A percentile compares a stretch with the other conserved stretches of the same genome.
These are phyloP conservation scores for Penicillium sp. DNA, from an alignment of 2,329 filamentous ascomycete species.

Conservation along the genomic window DNA sequence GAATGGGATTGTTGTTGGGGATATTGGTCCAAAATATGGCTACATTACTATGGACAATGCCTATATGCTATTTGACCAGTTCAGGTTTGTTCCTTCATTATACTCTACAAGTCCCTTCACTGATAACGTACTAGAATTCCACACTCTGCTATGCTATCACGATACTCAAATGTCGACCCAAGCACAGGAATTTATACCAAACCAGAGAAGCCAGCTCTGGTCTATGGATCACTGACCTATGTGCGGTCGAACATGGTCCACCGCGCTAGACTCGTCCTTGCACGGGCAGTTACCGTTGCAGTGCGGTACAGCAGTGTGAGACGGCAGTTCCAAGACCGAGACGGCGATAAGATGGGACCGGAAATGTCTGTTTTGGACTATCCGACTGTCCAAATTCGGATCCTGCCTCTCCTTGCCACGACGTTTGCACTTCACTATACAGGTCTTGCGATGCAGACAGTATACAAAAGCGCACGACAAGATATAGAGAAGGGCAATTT, in stretches of 20 bases:
- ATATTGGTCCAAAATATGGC: slow-evolving; percentile 56
- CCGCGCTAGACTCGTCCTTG: slow-evolving; percentile 52
- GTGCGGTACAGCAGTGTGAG: slow-evolving; percentile 51
- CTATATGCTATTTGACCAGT: slow-evolving; percentile 53
- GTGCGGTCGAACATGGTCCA: slow-evolving; percentile 45
- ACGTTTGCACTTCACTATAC: slow-evolving; percentile 51
- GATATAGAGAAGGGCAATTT: slow-evolving; percentile 51
- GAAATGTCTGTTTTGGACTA: slow-evolving; percentile 53
- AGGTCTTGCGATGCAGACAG: slow-evolving; percentile 47
- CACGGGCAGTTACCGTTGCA: slow-evolving; percentile 53
- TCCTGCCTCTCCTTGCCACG: slow-evolving; percentile 53
- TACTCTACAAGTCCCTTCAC: not conserved
- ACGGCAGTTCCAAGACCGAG: slow-evolving; percentile 51
- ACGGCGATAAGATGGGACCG: slow-evolving; percentile 48
- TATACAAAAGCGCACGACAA: slow-evolving; percentile 47
- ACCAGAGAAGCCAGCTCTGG: slow-evolving; percentile 48
- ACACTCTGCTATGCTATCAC: slow-evolving; percentile 49
- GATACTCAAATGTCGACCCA: slow-evolving; percentile 49
- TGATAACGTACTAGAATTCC: slow-evolving; percentile 32
- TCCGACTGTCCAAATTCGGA: slow-evolving; percentile 54
- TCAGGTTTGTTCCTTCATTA: slow-evolving; percentile 22
- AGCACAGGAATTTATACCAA: slow-evolving; percentile 47
- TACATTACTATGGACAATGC: slow-evolving; percentile 54
- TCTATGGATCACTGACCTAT: slow-evolving; percentile 52
- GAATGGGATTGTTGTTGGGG: slow-evolving; percentile 50